Evolutionary conservation across 352 stramenopile genomes (phyloP), one percentile per base, ranked within the genome.

Genomic region (Phytophthora hibernalis): DNA sequence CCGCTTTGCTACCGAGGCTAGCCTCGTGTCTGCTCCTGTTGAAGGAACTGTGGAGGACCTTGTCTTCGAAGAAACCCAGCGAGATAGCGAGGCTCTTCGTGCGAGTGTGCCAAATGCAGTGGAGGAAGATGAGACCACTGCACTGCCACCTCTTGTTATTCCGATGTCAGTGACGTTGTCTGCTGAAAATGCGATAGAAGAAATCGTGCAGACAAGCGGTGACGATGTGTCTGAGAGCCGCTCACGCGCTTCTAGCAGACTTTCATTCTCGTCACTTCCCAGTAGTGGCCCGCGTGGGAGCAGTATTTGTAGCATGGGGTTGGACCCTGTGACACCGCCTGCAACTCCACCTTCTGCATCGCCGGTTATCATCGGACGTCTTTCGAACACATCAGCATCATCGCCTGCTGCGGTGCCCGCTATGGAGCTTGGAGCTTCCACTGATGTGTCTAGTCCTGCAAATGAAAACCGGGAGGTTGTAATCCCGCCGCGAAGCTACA

Each of bases 281-380:
- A 71, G 60, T 33, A 68, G 52, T 18, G 54, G 45, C 18, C 35
- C 55, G 54, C 61, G 61, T 20, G 45, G 43, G 33, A 75, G 70
- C 44, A 72, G 56, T 33, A 64, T 72, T n/a, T 68, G 61, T 31
- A 70, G 66, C 30, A 72, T 71, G 50, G 54, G 49, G 0, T 40
- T 75, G 37, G 70, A 74, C 50, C 24, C 47, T 21, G 33, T 58
- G 2, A 66, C 70, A 16, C 70, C 65, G 10, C 65, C 65, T 56
- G 54, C 65, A 38, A 68, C 64, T 1, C 60, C 64, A 21, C 44
- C 58, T n/a, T 45, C 69, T 16, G 18, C 31, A n/a, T 68, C 59
- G 21, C 50, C 59, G 5, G 52, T 54, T 45, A 16, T 12, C 12
- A 74, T 68, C 21, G 35, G 45, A 20, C 54, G 58, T 28, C 28